Evolutionary conservation across 2,329 filamentous ascomycete species (phyloP).

Genomic region (Calycina herbarum): DNA sequence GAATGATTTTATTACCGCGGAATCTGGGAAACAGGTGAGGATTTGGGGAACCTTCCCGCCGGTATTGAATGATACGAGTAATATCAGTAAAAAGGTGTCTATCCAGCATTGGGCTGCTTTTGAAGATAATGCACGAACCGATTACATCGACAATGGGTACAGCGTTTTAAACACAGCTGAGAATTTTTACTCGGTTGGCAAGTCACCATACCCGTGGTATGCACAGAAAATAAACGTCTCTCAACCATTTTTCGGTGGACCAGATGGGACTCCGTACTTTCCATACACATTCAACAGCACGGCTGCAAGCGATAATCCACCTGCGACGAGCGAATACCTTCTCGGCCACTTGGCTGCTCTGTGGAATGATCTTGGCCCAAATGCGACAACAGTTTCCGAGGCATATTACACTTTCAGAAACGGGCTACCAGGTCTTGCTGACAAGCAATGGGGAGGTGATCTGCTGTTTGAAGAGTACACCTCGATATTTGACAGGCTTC

Average conservation of each 20-base stretch:
- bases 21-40: constrained; percentile 46
- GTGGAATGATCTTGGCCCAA: constrained; percentile 57
- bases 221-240: constrained; percentile 48
- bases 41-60: constrained; percentile 60
- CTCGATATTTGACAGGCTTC: constrained; percentile 42
- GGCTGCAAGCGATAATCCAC: constrained; percentile 50
- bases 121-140: constrained; percentile 48
- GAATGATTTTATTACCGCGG: constrained; percentile 18
- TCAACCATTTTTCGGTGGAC: constrained; percentile 46
- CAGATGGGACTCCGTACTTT: constrained; percentile 44
- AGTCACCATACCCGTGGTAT: constrained; percentile 49
- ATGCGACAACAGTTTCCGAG: constrained; percentile 52
- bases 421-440: constrained; percentile 51
- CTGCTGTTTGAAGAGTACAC: constrained; percentile 43
- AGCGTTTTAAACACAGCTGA: constrained; percentile 55
- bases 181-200: constrained; percentile 51
- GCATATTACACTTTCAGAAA: constrained; percentile 52
- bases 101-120: constrained; percentile 58
- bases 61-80: constrained; percentile 30
- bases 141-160: constrained; percentile 44
- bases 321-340: constrained; percentile 41
- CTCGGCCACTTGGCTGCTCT: constrained; percentile 50
- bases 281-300: constrained; percentile 52
- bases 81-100: constrained; percentile 46
- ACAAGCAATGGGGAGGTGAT: constrained; percentile 55